A percentile compares a stretch with the other conserved stretches of the same genome.
Conservation (phyloP, 257 asterid species). For the Paulownia fortunei region DNA sequence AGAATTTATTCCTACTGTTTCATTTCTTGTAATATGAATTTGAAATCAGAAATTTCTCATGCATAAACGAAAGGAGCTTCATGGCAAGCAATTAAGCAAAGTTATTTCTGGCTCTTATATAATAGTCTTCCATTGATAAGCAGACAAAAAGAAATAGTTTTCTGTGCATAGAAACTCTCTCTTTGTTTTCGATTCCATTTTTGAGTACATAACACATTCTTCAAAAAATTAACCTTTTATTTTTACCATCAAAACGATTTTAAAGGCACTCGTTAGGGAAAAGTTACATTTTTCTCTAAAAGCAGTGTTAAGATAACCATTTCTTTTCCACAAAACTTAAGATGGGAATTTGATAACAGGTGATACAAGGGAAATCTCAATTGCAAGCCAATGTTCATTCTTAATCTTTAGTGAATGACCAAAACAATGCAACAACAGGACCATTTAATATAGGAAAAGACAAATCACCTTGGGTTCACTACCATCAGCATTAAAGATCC, state of each 20-base stretch:
- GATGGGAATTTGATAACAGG: neutral
- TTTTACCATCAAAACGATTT: neutral
- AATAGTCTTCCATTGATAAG: neutral
- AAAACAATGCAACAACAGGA: constrained; percentile 3
- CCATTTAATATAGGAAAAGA: neutral
- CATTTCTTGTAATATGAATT: neutral
- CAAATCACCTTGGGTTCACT: constrained; percentile 84
- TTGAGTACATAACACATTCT: neutral
- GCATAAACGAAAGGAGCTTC: neutral
- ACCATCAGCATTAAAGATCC: constrained; percentile 89
- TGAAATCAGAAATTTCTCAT: neutral
- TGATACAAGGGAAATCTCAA: neutral
- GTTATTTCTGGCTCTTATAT: neutral
- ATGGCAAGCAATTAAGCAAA: neutral
- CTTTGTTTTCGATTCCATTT: neutral
- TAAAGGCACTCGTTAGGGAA: neutral
- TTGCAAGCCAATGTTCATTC: neutral
- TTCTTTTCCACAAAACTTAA: neutral
- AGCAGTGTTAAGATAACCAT: neutral
- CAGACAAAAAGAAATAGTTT: neutral
- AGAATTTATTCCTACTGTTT: neutral
- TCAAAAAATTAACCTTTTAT: neutral
- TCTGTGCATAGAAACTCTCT: neutral
- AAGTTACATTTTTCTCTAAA: neutral
- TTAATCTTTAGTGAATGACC: neutral